Percentiles rank a stretch among this genome's conserved stretches.
These are phyloP conservation scores for Cucumis hystrix DNA, from an alignment of 306 rosid species.

Conservation along the genomic window DNA sequence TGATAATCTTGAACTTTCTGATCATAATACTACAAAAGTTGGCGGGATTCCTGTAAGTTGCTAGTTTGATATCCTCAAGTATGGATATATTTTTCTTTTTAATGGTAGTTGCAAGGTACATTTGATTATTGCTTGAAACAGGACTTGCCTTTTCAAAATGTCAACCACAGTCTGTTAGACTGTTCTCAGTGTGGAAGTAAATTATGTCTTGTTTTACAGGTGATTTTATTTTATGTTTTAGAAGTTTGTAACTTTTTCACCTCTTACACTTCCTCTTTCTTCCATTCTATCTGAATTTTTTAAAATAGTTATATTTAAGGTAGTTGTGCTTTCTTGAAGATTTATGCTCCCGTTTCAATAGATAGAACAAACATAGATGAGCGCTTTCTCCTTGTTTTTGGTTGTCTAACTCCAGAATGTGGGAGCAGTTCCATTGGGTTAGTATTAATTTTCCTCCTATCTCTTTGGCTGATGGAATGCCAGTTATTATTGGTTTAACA, in stretches of 20 bases:
- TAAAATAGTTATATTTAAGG: not conserved
- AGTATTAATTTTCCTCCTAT: not conserved
- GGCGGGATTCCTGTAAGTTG: constrained; percentile 82
- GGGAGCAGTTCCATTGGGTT: constrained; percentile 38
- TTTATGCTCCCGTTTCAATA: constrained; percentile 56
- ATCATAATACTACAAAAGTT: constrained; percentile 59
- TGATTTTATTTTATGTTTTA: not conserved
- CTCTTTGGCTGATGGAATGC: not conserved
- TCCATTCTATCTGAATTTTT: not conserved
- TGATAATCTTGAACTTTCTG: constrained; percentile 38
- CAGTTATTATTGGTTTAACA: not conserved
- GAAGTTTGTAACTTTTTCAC: not conserved
- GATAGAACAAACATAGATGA: constrained; percentile 21
- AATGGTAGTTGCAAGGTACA: not conserved
- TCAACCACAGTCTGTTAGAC: constrained; percentile 27
- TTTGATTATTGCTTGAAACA: constrained; percentile 9
- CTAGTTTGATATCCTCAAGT: not conserved
- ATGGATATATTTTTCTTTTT: not conserved
- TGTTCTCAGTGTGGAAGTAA: constrained; percentile 39
- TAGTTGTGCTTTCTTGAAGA: constrained; percentile 13
- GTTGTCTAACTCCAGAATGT: constrained; percentile 46
- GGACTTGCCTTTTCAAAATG: constrained; percentile 58
- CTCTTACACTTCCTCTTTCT: not conserved
- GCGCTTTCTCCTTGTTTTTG: constrained; percentile 56
- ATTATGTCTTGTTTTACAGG: constrained; percentile 59